Base-by-base conservation (phyloP, 352 stramenopile genomes). In the Pilasporangium apinafurcum region DNA sequence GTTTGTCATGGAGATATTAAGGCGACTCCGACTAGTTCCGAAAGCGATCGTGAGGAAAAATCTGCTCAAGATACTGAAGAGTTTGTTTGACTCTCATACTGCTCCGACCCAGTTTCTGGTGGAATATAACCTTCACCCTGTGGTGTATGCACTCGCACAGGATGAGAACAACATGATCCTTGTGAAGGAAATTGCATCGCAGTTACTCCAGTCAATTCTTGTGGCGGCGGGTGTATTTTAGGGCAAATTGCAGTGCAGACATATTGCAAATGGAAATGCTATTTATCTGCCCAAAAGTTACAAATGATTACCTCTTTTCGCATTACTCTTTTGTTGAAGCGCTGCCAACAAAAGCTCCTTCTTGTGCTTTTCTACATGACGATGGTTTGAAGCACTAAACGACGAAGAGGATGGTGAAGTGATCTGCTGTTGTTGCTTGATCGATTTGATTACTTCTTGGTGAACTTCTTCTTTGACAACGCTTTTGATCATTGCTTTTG, bases 61-160 rank as follows among this genome's bases (percentile, higher is more conserved):
- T 43, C 52, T 97, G 40, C 78, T 97, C 40, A 92, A 92, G 54
- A 96, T 97, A 65, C 81, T 97, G 43, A 92, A 96, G 53, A 73
- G 66, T 32, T 68, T 97, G 1, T 94, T 95, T 42, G 82, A 95
- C 47, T 79, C 76, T 18, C 86, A 96, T 49, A 80, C 83, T 12
- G 78, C 82, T 21, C 86, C 83, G 1, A 68, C 67, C 37, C 75
- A 95, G 48, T 94, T 97, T 37, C 58, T 96, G 13, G 64, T 94
- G 29, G 83, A 96, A 59, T 93, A 90, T 64, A 86, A 95, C 26
- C 56, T 97, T 8, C 86, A 87, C 18, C 77, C 71, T 10, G 76
- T 74, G 22, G 68, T 95, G 6, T 75, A 80, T 29, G 48, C 71
- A n/a, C 65, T 95, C 17, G 83, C 83, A 17, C 77, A 92, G 64